Percentiles rank a stretch among this genome's conserved stretches.
Evolutionary conservation across 805 yeast species (phyloP).

Genomic region (Blastobotrys chiropterorum): DNA sequence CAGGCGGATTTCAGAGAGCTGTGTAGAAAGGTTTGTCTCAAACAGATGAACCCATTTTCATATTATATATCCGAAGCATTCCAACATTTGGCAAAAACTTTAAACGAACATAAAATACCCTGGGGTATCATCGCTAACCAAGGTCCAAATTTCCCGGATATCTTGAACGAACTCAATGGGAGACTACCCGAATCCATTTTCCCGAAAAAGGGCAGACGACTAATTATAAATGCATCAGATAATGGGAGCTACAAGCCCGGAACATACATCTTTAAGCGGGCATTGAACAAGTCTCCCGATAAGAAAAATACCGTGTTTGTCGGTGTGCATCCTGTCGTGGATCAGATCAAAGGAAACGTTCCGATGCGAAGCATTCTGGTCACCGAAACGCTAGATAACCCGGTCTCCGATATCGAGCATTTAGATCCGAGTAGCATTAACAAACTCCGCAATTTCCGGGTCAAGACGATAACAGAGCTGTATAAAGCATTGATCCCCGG

Average conservation of each 20-base stretch:
- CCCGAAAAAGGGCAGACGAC: neutral
- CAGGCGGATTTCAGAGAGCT: neutral
- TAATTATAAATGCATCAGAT: slow-evolving; percentile 13
- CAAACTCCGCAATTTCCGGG: neutral
- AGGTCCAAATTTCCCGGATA: slow-evolving; percentile 18
- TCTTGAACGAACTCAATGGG: slow-evolving; percentile 10
- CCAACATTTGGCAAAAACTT: slow-evolving; percentile 7
- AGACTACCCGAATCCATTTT: neutral
- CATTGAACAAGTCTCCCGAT: slow-evolving; percentile 16
- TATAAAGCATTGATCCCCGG: neutral
- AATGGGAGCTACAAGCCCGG: slow-evolving; percentile 23
- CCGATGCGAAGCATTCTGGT: slow-evolving; percentile 7
- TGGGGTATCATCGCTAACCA: slow-evolving; percentile 29
- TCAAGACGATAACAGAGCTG: neutral
- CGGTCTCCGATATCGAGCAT: slow-evolving; percentile 11
- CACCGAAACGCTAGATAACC: slow-evolving; percentile 5
- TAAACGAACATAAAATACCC: slow-evolving; percentile 8
- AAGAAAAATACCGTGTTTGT: slow-evolving; percentile 21
- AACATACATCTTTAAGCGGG: slow-evolving; percentile 20
- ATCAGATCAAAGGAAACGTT: slow-evolving; percentile 2
- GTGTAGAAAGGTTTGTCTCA: slow-evolving; percentile 3
- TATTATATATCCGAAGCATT: slow-evolving; percentile 17
- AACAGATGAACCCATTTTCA: slow-evolving; percentile 12
- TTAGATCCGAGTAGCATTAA: neutral
- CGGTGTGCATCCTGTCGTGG: slow-evolving; percentile 17